Evolutionary conservation across 768 basidiomycete genomes (phyloP).

Genomic region (Rhizopogon vinicolor): DNA sequence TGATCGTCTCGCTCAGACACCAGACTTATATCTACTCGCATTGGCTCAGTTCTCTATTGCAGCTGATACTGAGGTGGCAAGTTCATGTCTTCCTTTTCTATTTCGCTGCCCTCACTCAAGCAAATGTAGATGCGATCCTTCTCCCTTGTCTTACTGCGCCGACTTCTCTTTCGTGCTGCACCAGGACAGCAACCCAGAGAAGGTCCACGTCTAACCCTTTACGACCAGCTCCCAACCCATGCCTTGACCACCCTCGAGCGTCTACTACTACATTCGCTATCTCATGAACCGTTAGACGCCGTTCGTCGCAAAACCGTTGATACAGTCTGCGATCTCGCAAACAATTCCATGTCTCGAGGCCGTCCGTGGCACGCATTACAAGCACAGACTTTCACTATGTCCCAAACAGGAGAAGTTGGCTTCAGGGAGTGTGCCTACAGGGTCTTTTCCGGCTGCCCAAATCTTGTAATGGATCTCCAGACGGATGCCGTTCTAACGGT

Average conservation of each 20-base stretch:
- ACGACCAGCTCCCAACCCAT: slow-evolving; percentile 69
- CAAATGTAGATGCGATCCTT: slow-evolving; percentile 73
- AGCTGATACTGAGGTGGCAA: slow-evolving; percentile 76
- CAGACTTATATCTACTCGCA: slow-evolving; percentile 76
- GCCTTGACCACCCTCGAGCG: slow-evolving; percentile 67
- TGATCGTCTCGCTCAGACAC: slow-evolving; percentile 70
- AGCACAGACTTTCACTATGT: slow-evolving; percentile 65
- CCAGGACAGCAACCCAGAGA: slow-evolving; percentile 29
- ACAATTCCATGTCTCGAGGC: slow-evolving; percentile 68
- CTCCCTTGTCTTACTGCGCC: slow-evolving; percentile 74
- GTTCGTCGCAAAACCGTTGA: slow-evolving; percentile 72
- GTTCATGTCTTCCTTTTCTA: slow-evolving; percentile 21
- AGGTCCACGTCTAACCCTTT: slow-evolving; percentile 52
- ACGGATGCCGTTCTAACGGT: slow-evolving; percentile 63
- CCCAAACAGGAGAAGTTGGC: slow-evolving; percentile 25
- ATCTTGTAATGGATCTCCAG: slow-evolving; percentile 73
- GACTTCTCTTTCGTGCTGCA: slow-evolving; percentile 67
- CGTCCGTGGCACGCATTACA: slow-evolving; percentile 82
- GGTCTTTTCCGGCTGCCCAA: slow-evolving; percentile 70
- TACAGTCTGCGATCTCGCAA: slow-evolving; percentile 71
- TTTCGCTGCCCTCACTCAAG: slow-evolving; percentile 6
- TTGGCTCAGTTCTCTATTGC: slow-evolving; percentile 74
- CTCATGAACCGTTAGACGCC: slow-evolving; percentile 50
- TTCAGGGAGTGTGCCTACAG: slow-evolving; percentile 62
- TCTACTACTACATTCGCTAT: slow-evolving; percentile 64